Conservation (phyloP, 2,329 filamentous ascomycete genomes). For the Cercospora canescens region DNA sequence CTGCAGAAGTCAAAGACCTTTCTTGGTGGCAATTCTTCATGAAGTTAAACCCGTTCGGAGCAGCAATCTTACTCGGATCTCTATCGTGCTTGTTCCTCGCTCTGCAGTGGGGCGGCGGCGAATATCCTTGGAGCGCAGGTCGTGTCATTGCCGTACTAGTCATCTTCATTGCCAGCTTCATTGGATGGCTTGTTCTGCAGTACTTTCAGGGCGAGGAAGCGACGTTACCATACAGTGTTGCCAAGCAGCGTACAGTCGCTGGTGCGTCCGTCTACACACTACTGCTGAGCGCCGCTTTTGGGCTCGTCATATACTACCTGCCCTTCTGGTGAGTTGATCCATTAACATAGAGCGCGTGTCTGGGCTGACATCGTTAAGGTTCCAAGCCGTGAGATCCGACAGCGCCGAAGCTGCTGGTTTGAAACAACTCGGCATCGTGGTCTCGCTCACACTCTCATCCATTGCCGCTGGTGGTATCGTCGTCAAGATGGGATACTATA, state of each 20-base stretch:
- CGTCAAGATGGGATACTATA: slow-evolving; percentile 46
- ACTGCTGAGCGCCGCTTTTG: slow-evolving; percentile 13
- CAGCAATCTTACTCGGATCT: slow-evolving; percentile 36
- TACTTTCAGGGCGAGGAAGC: slow-evolving; percentile 17
- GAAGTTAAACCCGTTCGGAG: slow-evolving; percentile 46
- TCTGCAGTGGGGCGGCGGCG: slow-evolving; percentile 49
- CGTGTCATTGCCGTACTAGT: slow-evolving; percentile 44
- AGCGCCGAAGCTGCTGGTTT: slow-evolving; percentile 18
- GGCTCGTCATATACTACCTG: slow-evolving; percentile 18
- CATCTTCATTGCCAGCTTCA: slow-evolving; percentile 16
- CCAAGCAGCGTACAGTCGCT: slow-evolving; percentile 16
- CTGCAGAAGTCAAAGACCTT: slow-evolving; percentile 28
- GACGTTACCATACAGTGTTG: slow-evolving; percentile 16
- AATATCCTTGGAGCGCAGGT: slow-evolving; percentile 41
- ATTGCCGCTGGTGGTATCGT: slow-evolving; percentile 39
- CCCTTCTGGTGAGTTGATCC: slow-evolving; percentile 13
- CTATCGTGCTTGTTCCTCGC: slow-evolving; percentile 47
- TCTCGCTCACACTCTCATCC: slow-evolving; percentile 43
- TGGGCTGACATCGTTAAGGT: slow-evolving; percentile 4
- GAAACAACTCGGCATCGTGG: slow-evolving; percentile 22
- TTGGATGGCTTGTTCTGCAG: slow-evolving; percentile 17
- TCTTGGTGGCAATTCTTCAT: slow-evolving; percentile 19
- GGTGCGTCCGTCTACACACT: slow-evolving; percentile 13
- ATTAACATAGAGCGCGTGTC: neutral
- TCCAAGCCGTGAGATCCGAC: slow-evolving; percentile 17